These are phyloP conservation scores for Auxenochlorella pyrenoidosa DNA, from an alignment of 139 green algal species.

Conservation along the genomic window DNA sequence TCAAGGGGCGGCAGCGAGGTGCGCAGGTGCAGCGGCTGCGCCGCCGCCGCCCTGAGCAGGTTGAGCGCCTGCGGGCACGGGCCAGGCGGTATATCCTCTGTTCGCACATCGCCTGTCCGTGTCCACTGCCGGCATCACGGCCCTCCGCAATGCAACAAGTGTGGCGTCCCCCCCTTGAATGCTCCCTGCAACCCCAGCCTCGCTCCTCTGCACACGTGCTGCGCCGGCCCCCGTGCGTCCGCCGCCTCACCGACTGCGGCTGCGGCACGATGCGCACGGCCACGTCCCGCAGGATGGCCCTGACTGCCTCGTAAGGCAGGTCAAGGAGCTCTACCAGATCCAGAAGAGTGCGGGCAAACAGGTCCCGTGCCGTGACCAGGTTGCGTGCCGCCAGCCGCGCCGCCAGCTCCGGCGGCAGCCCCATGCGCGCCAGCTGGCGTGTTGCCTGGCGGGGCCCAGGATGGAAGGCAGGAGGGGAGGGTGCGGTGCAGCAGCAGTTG, in stretches of 20 bases:
- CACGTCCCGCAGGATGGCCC: slow-evolving; percentile 15
- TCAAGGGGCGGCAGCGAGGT: slow-evolving; percentile 50
- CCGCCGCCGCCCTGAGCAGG: slow-evolving; percentile 10
- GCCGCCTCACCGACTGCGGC: slow-evolving; percentile 30
- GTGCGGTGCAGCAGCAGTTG: too few species aligned
- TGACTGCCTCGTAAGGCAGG: slow-evolving; percentile 29
- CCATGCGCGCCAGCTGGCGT: slow-evolving; percentile 33
- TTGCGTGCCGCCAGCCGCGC: slow-evolving; percentile 37
- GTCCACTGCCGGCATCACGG: too few species aligned
- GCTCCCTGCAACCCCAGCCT: background rate
- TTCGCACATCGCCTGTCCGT: too few species aligned
- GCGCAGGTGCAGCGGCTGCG: slow-evolving; percentile 15
- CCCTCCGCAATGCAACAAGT: background rate
- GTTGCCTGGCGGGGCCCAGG: slow-evolving; percentile 17
- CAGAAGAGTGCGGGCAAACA: slow-evolving; percentile 34
- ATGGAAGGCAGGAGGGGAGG: too few species aligned
- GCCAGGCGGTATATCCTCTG: too few species aligned
- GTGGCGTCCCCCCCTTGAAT: background rate
- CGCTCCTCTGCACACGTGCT: background rate
- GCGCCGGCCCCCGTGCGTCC: background rate
- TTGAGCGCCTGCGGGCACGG: background rate
- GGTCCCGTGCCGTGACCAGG: slow-evolving; percentile 39
- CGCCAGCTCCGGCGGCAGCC: slow-evolving; percentile 26
- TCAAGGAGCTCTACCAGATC: slow-evolving; percentile 64
- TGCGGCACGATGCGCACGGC: slow-evolving; percentile 12